Evolutionary conservation across 2,329 filamentous ascomycete genomes (phyloP).

Genomic region (Blastomyces parvus): DNA sequence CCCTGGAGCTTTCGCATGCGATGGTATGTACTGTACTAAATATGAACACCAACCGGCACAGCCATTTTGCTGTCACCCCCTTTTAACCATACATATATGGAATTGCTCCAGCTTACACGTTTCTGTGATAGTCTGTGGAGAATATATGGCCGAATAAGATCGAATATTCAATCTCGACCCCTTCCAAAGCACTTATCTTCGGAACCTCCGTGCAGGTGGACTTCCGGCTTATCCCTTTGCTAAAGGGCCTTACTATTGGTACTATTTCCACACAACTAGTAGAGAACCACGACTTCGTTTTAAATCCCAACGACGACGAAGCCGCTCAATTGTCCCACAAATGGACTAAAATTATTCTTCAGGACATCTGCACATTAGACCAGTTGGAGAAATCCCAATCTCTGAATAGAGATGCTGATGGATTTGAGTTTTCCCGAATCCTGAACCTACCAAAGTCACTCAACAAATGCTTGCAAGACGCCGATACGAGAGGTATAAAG

Average conservation of each 20-base stretch:
- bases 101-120: constrained; percentile 1
- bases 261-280: constrained; percentile 70
- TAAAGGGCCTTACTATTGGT: constrained; percentile 83
- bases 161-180: constrained; percentile 87
- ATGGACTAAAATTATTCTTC: constrained; percentile 53
- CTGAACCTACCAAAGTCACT: constrained; percentile 70
- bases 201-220: constrained; percentile 77
- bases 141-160: constrained; percentile 98
- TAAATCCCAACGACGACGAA: constrained; percentile 39
- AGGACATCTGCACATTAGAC: constrained; percentile 61
- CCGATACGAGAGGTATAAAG: constrained; percentile 81
- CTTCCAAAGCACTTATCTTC: constrained; percentile 89
- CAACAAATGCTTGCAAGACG: constrained; percentile 76
- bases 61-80: not conserved
- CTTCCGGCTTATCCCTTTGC: constrained; percentile 74
- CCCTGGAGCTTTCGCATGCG: constrained; percentile 69
- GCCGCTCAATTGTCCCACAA: constrained; percentile 44
- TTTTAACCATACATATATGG: not conserved
- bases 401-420: constrained; percentile 51
- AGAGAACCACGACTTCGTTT: constrained; percentile 62
- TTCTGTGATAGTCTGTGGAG: constrained; percentile 55
- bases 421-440: constrained; percentile 50
- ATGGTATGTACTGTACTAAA: constrained; percentile 49
- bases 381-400: constrained; percentile 50
- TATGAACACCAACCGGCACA: not conserved